Evolutionary conservation across 192 early-diverging fungal species (phyloP), one percentile per base, ranked within the genome.

Genomic region (Dissophora ornata): DNA sequence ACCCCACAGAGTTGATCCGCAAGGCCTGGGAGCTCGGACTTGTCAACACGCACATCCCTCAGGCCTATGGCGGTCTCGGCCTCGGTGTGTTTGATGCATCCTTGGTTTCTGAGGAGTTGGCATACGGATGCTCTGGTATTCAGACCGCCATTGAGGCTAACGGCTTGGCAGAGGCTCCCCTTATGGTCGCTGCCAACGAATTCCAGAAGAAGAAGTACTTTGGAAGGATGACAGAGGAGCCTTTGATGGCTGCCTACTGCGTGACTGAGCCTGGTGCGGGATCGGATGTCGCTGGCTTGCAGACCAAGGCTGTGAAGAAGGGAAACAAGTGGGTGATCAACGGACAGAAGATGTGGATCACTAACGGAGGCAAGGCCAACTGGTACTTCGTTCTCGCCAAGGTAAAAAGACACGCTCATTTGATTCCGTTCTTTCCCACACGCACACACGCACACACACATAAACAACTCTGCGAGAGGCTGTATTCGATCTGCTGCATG

Each of bases 101-200:
- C 10, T 70, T 98, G 44, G 89, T 98, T 21, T 91, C 90, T 15
- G 96, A 98, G 82, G 95, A 97, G 82, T 79, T 98, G 26, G 91
- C 96, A 24, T 96, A 90, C 67, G 96, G 96, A 29, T 98, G 96
- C 83, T 87, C 92, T 12, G 96, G 96, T 44, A 97, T 98, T 67
- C 95, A 96, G 80, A 98, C 96, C 9, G 96, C 96, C 29, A 95
- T 96, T 53, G 96, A 98, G 73, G 96, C 96, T n/a, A 98, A 98
- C 82, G 89, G 90, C 2, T 84, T 98, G 18, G 96, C 95, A 32
- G 89, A 98, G 80, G 95, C 96, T 2, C 95, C 94, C 2, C 84
- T 97, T 24, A 85, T 96, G 56, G 85, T 97, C 24, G 94, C 95
- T 45, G 96, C 91, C 53, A 96, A 85, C 82, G 90, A 95, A 51